Conservation (phyloP, 2,329 filamentous ascomycete genomes). For the Ceratocystis destructans region DNA sequence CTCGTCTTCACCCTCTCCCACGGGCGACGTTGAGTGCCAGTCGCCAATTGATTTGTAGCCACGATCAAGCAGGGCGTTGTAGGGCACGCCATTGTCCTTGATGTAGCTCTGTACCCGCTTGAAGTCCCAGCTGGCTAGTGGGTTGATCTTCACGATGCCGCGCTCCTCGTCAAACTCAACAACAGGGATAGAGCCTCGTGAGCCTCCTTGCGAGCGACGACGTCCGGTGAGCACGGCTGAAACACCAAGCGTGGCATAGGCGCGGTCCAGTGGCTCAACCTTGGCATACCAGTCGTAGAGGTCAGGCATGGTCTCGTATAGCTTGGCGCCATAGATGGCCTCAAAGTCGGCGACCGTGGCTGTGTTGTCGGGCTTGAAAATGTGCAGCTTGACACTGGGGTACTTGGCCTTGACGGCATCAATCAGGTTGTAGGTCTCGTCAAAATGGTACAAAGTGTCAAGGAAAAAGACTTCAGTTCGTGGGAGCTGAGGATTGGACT, state of each 20-base stretch:
- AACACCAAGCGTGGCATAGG: conserved; percentile 76
- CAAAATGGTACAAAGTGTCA: conserved; percentile 71
- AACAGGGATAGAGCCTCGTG: conserved; percentile 78
- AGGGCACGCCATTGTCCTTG: conserved; percentile 73
- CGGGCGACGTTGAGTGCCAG: conserved; percentile 92
- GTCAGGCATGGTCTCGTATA: conserved; percentile 78
- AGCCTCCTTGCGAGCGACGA: conserved; percentile 80
- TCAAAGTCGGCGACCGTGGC: conserved; percentile 66
- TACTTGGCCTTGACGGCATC: conserved; percentile 65
- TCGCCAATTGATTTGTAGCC: conserved; percentile 99
- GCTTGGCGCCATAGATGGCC: conserved; percentile 60
- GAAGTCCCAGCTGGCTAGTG: conserved; percentile 88
- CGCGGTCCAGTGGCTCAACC: conserved; percentile 87
- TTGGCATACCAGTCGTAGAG: conserved; percentile 96
- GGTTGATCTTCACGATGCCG: conserved; percentile 93
- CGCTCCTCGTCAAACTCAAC: conserved; percentile 81
- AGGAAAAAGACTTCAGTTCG: conserved; percentile 61
- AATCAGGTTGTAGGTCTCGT: conserved; percentile 60
- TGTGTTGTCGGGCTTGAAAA: conserved; percentile 73
- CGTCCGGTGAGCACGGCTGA: conserved; percentile 86
- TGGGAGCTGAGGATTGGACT: conserved; percentile 45
- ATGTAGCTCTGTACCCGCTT: conserved; percentile 80
- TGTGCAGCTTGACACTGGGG: conserved; percentile 65
- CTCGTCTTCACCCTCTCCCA: conserved; percentile 86
- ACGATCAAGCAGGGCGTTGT: conserved; percentile 77